A percentile compares a stretch with the other conserved stretches of the same genome.
Evolutionary conservation across 495 filamentous ascomycete species (phyloP).

Genomic region (Penicillium odoratum): DNA sequence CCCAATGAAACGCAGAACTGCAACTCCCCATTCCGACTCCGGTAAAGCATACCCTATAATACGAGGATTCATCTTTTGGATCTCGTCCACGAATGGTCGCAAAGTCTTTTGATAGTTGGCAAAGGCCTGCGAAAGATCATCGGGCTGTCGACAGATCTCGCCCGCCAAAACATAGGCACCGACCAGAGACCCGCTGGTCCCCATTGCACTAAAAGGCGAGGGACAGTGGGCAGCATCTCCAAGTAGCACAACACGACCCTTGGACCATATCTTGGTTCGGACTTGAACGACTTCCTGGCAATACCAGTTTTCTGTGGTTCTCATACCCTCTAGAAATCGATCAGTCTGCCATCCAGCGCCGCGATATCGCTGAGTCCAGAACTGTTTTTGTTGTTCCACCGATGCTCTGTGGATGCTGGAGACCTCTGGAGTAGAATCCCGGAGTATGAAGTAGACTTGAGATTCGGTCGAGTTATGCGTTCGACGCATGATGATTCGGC

Average conservation of each 20-base stretch:
- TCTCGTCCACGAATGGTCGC: constrained; percentile 30
- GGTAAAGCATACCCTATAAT: constrained; percentile 20
- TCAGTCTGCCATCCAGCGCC: constrained; percentile 47
- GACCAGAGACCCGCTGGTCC: constrained; percentile 44
- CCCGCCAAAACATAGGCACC: constrained; percentile 57
- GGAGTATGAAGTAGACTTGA: constrained; percentile 26
- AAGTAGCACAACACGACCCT: constrained; percentile 50
- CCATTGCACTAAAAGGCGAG: constrained; percentile 49
- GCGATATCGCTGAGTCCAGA: constrained; percentile 32
- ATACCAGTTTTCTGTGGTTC: constrained; percentile 50
- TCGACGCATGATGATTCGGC: constrained; percentile 28
- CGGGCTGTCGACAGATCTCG: constrained; percentile 37
- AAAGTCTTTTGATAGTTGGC: constrained; percentile 27
- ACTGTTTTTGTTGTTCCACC: constrained; percentile 28
- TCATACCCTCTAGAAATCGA: constrained; percentile 43
- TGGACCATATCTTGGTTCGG: constrained; percentile 42
- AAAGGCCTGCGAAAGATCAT: constrained; percentile 28
- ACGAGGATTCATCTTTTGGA: constrained; percentile 26
- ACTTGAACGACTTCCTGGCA: constrained; percentile 42
- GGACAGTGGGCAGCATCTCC: constrained; percentile 59
- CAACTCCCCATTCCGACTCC: constrained; percentile 25
- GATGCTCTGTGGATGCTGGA: constrained; percentile 15
- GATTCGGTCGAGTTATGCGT: constrained; percentile 22
- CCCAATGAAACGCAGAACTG: constrained; percentile 23
- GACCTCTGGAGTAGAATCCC: constrained; percentile 20